These are phyloP conservation scores for Cystobasidium onofrii DNA, from an alignment of 768 basidiomycete species.

Conservation along the genomic window DNA sequence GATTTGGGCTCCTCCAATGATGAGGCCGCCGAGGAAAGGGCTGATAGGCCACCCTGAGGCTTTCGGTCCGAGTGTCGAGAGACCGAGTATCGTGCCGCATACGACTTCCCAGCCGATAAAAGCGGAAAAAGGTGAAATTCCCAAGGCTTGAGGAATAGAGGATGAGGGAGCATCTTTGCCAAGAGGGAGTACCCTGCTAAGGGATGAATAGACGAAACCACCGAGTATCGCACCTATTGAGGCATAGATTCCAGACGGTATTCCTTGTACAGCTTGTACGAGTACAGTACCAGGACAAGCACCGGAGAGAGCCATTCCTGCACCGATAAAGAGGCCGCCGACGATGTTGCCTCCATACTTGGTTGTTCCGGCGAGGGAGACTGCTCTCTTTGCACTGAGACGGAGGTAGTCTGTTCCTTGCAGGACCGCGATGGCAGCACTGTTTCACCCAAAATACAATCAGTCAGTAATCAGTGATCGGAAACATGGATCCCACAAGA, in stretches of 20 bases:
- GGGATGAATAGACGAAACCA: background rate
- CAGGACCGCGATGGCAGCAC: background rate
- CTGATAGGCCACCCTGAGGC: background rate
- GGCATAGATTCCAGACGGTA: slow-evolving; percentile 5
- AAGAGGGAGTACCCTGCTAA: background rate
- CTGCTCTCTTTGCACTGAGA: background rate
- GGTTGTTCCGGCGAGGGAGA: background rate
- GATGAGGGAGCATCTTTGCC: background rate
- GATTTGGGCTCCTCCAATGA: slow-evolving; percentile 16
- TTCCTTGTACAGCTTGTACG: slow-evolving; percentile 1
- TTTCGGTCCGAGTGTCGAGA: background rate
- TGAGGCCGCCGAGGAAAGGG: background rate
- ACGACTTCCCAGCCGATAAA: background rate
- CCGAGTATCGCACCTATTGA: background rate
- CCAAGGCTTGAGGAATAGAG: background rate
- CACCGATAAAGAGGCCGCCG: slow-evolving; percentile 8
- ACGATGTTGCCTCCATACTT: slow-evolving; percentile 13
- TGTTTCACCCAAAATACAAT: background rate
- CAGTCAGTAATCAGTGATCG: background rate
- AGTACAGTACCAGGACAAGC: slow-evolving; percentile 26
- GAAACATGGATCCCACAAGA: background rate
- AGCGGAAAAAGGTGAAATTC: background rate
- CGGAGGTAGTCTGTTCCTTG: background rate
- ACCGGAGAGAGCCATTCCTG: slow-evolving; percentile 22
- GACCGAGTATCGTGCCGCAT: background rate